Base-by-base conservation (phyloP, 2,329 filamentous ascomycete species). In the Penicillium nordicum region DNA sequence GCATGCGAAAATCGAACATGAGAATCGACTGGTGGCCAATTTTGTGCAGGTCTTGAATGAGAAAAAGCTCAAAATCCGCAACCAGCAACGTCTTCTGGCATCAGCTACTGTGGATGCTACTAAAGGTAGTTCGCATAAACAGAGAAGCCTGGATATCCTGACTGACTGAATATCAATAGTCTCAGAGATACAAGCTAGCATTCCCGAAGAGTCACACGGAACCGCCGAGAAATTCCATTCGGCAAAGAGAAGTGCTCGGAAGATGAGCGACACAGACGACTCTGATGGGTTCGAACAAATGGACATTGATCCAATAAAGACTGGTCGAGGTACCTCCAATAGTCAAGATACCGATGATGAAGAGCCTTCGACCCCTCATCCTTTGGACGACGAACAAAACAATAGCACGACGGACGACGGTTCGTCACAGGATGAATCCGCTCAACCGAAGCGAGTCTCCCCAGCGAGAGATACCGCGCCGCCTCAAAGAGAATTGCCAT, bases 61-160 rank as follows among this genome's bases (percentile, higher is more conserved):
- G 59, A 87, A 87, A 72, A 87, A 87, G 72, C 74, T 83, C 6
- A 87, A 87, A 66, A 86, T 87, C 47, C 74, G 84, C 48, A 84
- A 85, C 63, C 83, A 85, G 68, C 82, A 84, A 64, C 77, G 83
- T 23, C 69, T 86, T 6, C 67, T 86, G 14, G 77, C 78, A 16
- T 74, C 76, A 30, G 80, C 79, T 9, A 80, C 80, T 53, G 61
- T 78, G 18, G 75, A 82, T 63, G 62, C 65, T 27, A 63, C 61
- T 27, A 72, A 70, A 69, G 63, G 71, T 77, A 67, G 55, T 40
- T 37, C 18, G 59, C 21, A 21, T n/a, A 36, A 27, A 29, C 11
- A 29, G 44, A 16, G 10, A 30, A 23, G 21, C 25, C 11, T 21
- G 10, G 11, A 29, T 14, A 41, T 42, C 27, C 21, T 37, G 30